Evolutionary conservation across 179 eudicot genomes (phyloP).

Genomic region (Drosera spatulata): DNA sequence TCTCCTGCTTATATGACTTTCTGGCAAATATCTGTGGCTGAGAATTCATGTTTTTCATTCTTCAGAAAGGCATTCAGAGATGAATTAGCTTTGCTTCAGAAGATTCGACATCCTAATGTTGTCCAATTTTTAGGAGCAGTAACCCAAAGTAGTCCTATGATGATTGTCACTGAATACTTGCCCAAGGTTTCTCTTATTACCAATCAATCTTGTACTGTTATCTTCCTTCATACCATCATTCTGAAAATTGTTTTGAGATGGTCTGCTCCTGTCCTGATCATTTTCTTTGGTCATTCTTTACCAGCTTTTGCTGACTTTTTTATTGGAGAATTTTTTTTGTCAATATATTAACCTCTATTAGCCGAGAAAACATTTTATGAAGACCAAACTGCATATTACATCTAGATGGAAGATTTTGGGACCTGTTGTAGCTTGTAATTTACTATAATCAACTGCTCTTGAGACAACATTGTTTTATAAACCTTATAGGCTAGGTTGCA

Average conservation of each 20-base stretch:
- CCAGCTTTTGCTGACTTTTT: too few species aligned
- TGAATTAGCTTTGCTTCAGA: constrained; percentile 31
- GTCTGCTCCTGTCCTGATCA: not conserved
- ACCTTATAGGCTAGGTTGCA: too few species aligned
- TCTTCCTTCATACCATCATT: not conserved
- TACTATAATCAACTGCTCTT: too few species aligned
- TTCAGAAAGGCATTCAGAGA: constrained; percentile 30
- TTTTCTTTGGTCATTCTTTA: too few species aligned
- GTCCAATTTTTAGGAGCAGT: constrained; percentile 46
- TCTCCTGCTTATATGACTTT: not conserved
- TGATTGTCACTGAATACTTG: constrained; percentile 41
- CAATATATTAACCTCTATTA: too few species aligned
- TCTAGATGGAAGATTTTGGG: too few species aligned
- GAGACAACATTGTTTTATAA: too few species aligned
- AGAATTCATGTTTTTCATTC: not conserved
- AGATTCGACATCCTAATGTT: constrained; percentile 40
- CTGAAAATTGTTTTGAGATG: not conserved
- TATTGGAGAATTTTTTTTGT: too few species aligned
- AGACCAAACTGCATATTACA: too few species aligned
- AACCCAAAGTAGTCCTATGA: constrained; percentile 39
- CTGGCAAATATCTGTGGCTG: not conserved
- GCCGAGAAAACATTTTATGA: too few species aligned
- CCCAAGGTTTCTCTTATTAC: constrained; percentile 22
- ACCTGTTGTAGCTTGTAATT: too few species aligned
- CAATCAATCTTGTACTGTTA: not conserved